phyloP scores from a whole-genome alignment of 1,139 yeast genomes.

The Saccharomyces hybrid region DNA sequence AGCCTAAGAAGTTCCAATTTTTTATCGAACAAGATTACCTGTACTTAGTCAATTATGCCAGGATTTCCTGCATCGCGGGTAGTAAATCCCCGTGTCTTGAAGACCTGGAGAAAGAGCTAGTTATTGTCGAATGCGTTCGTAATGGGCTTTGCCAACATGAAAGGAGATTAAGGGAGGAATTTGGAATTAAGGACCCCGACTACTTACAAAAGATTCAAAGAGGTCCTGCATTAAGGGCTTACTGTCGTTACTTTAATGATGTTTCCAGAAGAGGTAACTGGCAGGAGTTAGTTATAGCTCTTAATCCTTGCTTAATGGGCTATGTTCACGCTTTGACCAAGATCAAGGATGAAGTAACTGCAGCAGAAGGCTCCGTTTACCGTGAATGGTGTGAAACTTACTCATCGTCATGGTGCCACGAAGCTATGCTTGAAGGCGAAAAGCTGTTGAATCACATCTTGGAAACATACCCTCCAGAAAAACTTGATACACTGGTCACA shows the following conservation, averaged over 20 bases:
- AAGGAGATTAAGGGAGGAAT: slow-evolving; percentile 39
- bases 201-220: slow-evolving; percentile 42
- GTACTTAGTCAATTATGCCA: slow-evolving; percentile 62
- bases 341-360: slow-evolving; percentile 17
- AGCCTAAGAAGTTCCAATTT: slow-evolving; percentile 44
- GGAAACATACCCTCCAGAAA: slow-evolving; percentile 32
- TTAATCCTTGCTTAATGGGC: slow-evolving; percentile 75
- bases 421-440: slow-evolving; percentile 47
- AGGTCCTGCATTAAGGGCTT: slow-evolving; percentile 50
- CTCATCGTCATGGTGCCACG: slow-evolving; percentile 46
- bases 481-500: slow-evolving; percentile 45
- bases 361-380: slow-evolving; percentile 35
- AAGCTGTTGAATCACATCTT: slow-evolving; percentile 41
- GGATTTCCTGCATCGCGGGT: slow-evolving; percentile 59
- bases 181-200: slow-evolving; percentile 36
- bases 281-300: slow-evolving; percentile 57
- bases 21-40: slow-evolving; percentile 67
- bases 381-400: slow-evolving; percentile 57
- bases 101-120: slow-evolving; percentile 46
- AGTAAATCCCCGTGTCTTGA: slow-evolving; percentile 52
- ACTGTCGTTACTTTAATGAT: slow-evolving; percentile 52
- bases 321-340: slow-evolving; percentile 43
- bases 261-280: slow-evolving; percentile 51
- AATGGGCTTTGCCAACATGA: slow-evolving; percentile 53
- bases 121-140: slow-evolving; percentile 46